Evolutionary conservation across 2,329 filamentous ascomycete species (phyloP), one percentile per base, ranked within the genome.

Genomic region (Penicillium occitanis): DNA sequence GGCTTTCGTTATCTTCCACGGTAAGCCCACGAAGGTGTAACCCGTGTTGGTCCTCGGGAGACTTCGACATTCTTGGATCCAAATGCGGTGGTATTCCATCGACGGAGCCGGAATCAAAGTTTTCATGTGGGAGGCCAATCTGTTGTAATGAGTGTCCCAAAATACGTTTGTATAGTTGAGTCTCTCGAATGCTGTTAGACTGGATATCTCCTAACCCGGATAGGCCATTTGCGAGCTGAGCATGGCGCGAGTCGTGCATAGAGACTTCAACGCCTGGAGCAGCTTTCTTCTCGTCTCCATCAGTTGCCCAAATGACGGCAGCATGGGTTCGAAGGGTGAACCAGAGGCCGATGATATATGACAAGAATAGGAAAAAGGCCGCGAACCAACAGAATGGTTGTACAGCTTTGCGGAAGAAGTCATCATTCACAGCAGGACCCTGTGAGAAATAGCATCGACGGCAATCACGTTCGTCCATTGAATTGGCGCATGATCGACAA

Each of bases 251-350:
- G 64, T 80, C 78, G 67, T 75, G 73, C 4, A 73, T 68, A 48
- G 71, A 69, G 58, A 75, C 68, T 42, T 79, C 78, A 22, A 69
- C 66, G 25, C 70, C 68, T 60, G 70, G 65, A 68, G 74, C 69
- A 40, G 69, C 65, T 72, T 87, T 89, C 79, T 92, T 93, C 78
- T 93, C 91, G 46, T 93, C 91, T 2, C 85, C 76, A 68, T 97
- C 93, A 8, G 86, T 90, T 73, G 93, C 95, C 95, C 95, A 99
- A 70, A 99, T 99, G 55, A 97, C 91, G 4, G 96, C 93, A 3
- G 95, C 95, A 75, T 99, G 95, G 0, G 95, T 99, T 69, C 95
- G 87, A 22, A 99, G 85, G 0, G 95, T 99, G 78, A 99, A 99
- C 85, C 95, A 92, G 14, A 99, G 83, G 28, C 95, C 95, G 67